These are phyloP conservation scores for Myxozyma mucilagina DNA, from an alignment of 805 yeast genomes.

Conservation along the genomic window DNA sequence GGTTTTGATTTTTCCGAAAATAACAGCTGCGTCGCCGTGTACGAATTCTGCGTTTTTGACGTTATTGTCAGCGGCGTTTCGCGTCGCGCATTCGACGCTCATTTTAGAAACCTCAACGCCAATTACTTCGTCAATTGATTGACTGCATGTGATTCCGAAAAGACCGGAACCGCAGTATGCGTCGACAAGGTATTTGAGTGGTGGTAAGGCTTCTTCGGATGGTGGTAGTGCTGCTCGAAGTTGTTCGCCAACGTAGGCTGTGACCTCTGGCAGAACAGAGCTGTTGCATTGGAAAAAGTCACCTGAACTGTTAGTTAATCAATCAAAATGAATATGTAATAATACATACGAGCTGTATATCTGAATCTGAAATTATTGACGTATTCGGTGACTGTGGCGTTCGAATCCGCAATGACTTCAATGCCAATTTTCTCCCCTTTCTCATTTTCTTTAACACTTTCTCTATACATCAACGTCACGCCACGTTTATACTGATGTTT, in stretches of 20 bases:
- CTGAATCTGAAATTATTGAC: slow-evolving; percentile 68
- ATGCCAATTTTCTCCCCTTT: slow-evolving; percentile 49
- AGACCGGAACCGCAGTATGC: slow-evolving; percentile 97
- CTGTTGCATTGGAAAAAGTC: slow-evolving; percentile 96
- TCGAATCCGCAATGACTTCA: slow-evolving; percentile 75
- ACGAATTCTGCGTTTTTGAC: slow-evolving; percentile 79
- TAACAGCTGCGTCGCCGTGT: slow-evolving; percentile 88
- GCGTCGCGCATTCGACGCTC: slow-evolving; percentile 81
- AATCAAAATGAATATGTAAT: background rate
- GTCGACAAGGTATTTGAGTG: slow-evolving; percentile 69
- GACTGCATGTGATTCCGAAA: slow-evolving; percentile 82
- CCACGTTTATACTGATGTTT: slow-evolving; percentile 64
- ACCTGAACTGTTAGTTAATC: background rate
- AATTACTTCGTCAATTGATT: slow-evolving; percentile 76
- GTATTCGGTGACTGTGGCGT: slow-evolving; percentile 77
- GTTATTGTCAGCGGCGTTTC: slow-evolving; percentile 74
- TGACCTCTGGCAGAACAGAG: slow-evolving; percentile 80
- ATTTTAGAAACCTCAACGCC: slow-evolving; percentile 95
- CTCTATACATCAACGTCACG: slow-evolving; percentile 83
- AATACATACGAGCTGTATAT: slow-evolving; percentile 70
- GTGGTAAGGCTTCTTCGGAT: background rate
- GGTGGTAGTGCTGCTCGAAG: slow-evolving; percentile 46
- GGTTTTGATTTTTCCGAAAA: slow-evolving; percentile 70
- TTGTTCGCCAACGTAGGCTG: slow-evolving; percentile 75
- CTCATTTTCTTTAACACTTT: slow-evolving; percentile 42